Conservation (phyloP, 2,329 filamentous ascomycete species). For the Allantophomopsis lycopodina region DNA sequence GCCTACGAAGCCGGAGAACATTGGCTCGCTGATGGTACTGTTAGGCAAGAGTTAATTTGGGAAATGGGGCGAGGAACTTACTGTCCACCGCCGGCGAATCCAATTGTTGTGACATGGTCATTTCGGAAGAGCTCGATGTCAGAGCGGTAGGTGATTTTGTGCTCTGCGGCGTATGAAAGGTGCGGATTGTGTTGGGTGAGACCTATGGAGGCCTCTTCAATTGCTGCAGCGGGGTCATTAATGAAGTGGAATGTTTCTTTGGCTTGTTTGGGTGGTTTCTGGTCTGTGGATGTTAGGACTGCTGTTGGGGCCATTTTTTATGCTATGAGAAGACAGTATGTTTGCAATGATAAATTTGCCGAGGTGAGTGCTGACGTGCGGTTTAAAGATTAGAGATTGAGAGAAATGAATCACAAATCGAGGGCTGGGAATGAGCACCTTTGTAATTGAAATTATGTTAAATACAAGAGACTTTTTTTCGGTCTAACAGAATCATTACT, state of each 20-base stretch:
- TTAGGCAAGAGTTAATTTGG: background rate
- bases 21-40: constrained; percentile 1
- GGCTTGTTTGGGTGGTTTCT: background rate
- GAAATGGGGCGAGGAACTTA: constrained; percentile 3
- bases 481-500: background rate
- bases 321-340: too few species aligned
- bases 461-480: too few species aligned
- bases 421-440: too few species aligned
- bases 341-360: too few species aligned
- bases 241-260: constrained; percentile 12
- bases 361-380: too few species aligned
- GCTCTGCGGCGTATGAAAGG: constrained; percentile 9
- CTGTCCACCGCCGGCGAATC: constrained; percentile 14
- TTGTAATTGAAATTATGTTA: too few species aligned
- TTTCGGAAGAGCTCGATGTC: constrained; percentile 12
- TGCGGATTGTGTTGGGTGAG: constrained; percentile 11
- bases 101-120: constrained; percentile 14
- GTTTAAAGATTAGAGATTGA: too few species aligned
- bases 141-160: constrained; percentile 13
- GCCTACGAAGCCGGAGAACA: constrained; percentile 3
- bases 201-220: constrained; percentile 12
- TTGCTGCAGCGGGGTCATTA: constrained; percentile 6
- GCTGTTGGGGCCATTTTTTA: background rate
- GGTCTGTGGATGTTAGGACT: background rate
- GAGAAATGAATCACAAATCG: too few species aligned